phyloP scores from a whole-genome alignment of 352 stramenopile species.

The Phytophthora agathidicida region DNA sequence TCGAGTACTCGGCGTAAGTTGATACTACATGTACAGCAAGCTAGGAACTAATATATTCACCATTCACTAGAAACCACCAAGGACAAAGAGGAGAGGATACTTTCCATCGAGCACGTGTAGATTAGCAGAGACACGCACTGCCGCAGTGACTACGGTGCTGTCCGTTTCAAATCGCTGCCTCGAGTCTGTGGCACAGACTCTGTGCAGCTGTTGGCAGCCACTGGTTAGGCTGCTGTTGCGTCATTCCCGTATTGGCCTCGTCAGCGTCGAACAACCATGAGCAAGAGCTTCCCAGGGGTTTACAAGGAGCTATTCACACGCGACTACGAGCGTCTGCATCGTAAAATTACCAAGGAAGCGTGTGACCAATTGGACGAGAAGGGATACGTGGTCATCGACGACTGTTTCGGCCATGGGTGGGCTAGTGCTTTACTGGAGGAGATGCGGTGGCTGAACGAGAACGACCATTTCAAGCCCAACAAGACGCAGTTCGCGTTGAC shows the following conservation, averaged over 20 bases:
- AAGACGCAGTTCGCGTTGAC: constrained; percentile 84
- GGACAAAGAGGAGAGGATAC: constrained; percentile 7
- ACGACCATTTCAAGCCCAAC: constrained; percentile 73
- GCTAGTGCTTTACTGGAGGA: constrained; percentile 61
- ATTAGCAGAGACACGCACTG: constrained; percentile 13
- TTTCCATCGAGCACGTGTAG: too few relatives aligned
- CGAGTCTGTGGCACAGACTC: not conserved
- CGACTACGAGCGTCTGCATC: constrained; percentile 54
- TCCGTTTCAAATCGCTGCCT: constrained; percentile 22
- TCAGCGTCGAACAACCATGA: constrained; percentile 18
- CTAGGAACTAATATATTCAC: constrained; percentile 35
- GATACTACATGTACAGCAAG: too few relatives aligned
- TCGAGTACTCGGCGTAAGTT: constrained; percentile 37
- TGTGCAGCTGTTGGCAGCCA: constrained; percentile 9
- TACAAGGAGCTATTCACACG: constrained; percentile 61
- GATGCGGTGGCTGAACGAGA: constrained; percentile 62
- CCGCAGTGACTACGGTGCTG: too few relatives aligned
- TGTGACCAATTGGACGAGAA: constrained; percentile 56
- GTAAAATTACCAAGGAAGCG: constrained; percentile 46
- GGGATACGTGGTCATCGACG: constrained; percentile 70
- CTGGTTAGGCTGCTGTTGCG: constrained; percentile 15
- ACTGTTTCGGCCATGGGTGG: constrained; percentile 68
- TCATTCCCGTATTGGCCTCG: constrained; percentile 5
- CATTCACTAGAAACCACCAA: constrained; percentile 16
- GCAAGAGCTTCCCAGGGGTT: constrained; percentile 38